Base-by-base conservation (phyloP, 176 grass and related monocot species). In the Canna indica region DNA sequence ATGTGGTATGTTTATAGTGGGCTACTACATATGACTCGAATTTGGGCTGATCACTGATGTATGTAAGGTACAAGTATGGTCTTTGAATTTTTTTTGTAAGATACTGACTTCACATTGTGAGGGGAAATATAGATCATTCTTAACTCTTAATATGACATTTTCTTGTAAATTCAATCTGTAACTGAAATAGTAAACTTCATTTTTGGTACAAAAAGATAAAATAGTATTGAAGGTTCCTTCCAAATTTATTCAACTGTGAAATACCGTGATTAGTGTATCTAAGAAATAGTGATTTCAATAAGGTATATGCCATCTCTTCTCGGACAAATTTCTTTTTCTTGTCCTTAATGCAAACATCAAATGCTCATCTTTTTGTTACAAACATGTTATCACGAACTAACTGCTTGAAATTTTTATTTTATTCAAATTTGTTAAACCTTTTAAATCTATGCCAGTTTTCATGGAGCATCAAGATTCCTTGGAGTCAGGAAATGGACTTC, bases 391-490 rank as follows among this genome's bases (percentile, higher is more conserved):
- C 18, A 1, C 17, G 8, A 4, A 24, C 50, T 54, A 54, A 54
- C 50, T 54, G 22, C 50, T 7, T 54, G 7, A 54, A 54, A n/a
- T 54, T 54, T 2, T 7, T 24, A 54, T 54, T 54, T 54, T 54
- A 16, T 54, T 25, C 6, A 18, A 18, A 54, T 54, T 54, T 20
- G 4, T 6, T 54, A 60, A 60, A 30, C 33, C 1, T 65, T 65
- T 65, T 38, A 17, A 36, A n/a, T 10, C 18, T 65, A 25, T 36
- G 22, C 13, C 14, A 32, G 64, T 38, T 58, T 38, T 32, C 25
- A 59, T 77, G 75, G 52, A 77, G 36, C 59, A 69, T 20, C 36
- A 52, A 44, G 52, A 38, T 18, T 5, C 7, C 30, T 30, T 59
- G 34, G 50, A 69, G 44, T 25, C 36, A 8, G 48, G 25, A 29